Base-by-base conservation (phyloP, 2,329 filamentous ascomycete species). In the Fusarium sp. region DNA sequence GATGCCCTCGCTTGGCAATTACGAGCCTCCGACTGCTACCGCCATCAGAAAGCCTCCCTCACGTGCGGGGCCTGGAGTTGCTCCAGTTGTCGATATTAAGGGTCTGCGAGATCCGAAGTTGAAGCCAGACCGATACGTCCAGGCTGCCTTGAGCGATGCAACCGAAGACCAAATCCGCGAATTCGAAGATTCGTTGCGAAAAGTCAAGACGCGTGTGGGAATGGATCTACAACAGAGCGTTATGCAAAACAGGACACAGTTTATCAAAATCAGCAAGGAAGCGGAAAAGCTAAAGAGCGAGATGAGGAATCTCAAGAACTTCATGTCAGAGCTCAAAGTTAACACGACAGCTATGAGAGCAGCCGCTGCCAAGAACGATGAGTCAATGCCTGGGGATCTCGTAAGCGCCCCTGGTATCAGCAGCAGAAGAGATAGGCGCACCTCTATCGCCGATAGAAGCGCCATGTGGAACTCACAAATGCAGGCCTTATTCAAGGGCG, bases 191-290 rank as follows among this genome's bases (percentile, higher is more conserved):
- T 91, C 91, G 28, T 86, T 98, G 47, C 91, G 91, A 73, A 92
- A 92, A 77, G 87, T 96, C 64, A 96, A 96, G 82, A 88, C 89
- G 74, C 90, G 93, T 63, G 95, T 94, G 13, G 92, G 93, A 9
- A 88, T 91, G 54, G 95, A 98, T 77, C 87, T 99, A 28, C 96
- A 98, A 82, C 94, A 97, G 80, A 98, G 95, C 83, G 93, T 99
- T 57, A 96, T 97, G 83, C 95, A 98, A 82, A 99, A 99, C 82
- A 91, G 96, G 54, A 97, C 94, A 0, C 96, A 98, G 79, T 99
- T 99, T 80, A 98, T 99, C 86, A 97, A 97, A 83, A 98, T 99
- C 82, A 98, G 95, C 81, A 98, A 98, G 83, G 96, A 99, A 84
- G 96, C 97, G 4, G 96, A 99, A 83, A 98, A 97, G 85, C 90